A percentile compares a stretch with the other conserved stretches of the same genome.
These are phyloP conservation scores for Solanum dulcamara DNA, from an alignment of 257 asterid genomes.

Conservation along the genomic window DNA sequence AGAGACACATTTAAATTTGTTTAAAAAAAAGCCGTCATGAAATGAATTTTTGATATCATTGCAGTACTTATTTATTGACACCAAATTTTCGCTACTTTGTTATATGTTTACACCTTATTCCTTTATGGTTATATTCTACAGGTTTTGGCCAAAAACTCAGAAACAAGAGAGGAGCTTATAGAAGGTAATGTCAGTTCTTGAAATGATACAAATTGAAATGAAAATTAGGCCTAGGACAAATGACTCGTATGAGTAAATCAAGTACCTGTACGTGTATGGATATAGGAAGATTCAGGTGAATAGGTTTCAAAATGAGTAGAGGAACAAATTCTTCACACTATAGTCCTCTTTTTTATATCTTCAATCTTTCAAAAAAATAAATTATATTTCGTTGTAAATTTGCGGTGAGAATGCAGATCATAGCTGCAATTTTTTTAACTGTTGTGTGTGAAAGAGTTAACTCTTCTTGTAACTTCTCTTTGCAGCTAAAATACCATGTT, in stretches of 20 bases:
- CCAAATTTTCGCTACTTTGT: too few species aligned
- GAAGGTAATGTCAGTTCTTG: background rate
- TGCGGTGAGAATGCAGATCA: background rate
- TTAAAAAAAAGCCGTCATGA: too few species aligned
- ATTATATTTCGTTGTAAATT: background rate
- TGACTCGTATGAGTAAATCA: background rate
- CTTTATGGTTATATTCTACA: background rate
- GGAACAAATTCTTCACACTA: background rate
- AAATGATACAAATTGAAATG: background rate
- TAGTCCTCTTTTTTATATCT: background rate
- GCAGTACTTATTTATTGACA: too few species aligned
- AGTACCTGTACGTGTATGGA: background rate
- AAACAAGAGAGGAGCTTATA: background rate
- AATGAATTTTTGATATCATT: too few species aligned
- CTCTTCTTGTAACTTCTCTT: background rate
- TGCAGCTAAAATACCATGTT: conserved; percentile 6
- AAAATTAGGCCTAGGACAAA: background rate
- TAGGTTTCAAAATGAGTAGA: background rate
- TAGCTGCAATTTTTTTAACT: background rate
- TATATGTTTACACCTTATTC: too few species aligned
- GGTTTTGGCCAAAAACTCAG: conserved; percentile 1
- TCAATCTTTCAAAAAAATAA: background rate
- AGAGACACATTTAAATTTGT: too few species aligned
- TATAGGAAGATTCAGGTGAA: background rate
- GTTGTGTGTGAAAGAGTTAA: background rate